Evolutionary conservation across 352 stramenopile genomes (phyloP).

Genomic region (Pythium aquatile): DNA sequence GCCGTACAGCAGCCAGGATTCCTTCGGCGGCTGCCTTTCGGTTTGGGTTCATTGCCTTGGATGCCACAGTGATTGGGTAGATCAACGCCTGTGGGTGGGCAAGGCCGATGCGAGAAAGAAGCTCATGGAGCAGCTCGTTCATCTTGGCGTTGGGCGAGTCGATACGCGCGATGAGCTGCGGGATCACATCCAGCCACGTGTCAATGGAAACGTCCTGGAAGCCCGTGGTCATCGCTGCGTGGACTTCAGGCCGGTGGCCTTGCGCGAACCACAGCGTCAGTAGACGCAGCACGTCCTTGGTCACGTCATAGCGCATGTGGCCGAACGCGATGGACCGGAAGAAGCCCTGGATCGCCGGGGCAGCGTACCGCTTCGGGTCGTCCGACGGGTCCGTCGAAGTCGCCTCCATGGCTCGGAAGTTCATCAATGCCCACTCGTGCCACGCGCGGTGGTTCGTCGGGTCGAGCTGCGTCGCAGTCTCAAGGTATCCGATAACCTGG

Average conservation of each 20-base stretch:
- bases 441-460: slow-evolving; percentile 96
- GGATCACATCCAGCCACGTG: slow-evolving; percentile 99
- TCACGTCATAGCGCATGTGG: slow-evolving; percentile 90
- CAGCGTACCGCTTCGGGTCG: slow-evolving; percentile 79
- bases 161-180: slow-evolving; percentile 95
- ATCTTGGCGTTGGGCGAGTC: slow-evolving; percentile 79
- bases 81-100: slow-evolving; percentile 98
- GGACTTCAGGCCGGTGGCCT: slow-evolving; percentile 90
- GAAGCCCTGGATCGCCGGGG: slow-evolving; percentile 97
- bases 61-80: slow-evolving; percentile 97
- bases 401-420: slow-evolving; percentile 90
- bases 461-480: slow-evolving; percentile 79
- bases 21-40: slow-evolving; percentile 91
- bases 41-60: slow-evolving; percentile 93
- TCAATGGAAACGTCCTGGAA: slow-evolving; percentile 96
- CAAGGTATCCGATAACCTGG: slow-evolving; percentile 77
- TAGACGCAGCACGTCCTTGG: slow-evolving; percentile 98
- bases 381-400: slow-evolving; percentile 48
- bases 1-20: slow-evolving; percentile 94
- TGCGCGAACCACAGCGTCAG: slow-evolving; percentile 99
- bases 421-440: slow-evolving; percentile 98
- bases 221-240: slow-evolving; percentile 72
- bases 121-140: slow-evolving; percentile 74
- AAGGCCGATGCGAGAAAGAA: slow-evolving; percentile 92
- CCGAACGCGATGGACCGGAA: slow-evolving; percentile 97